Base-by-base conservation (phyloP, 2,329 filamentous ascomycete species). In the Penicillium sp. region DNA sequence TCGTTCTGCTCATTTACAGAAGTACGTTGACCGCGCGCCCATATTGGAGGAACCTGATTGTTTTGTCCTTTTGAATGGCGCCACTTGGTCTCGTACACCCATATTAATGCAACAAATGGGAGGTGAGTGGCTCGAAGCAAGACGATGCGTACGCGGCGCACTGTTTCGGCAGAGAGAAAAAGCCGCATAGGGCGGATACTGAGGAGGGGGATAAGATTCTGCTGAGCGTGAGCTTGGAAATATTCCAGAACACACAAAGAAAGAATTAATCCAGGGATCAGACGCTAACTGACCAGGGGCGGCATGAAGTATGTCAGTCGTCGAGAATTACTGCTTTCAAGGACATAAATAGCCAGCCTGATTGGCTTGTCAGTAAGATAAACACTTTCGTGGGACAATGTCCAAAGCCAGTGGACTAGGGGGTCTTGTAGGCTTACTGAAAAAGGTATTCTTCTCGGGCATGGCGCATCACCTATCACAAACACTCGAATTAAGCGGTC, bases 361-460 rank as follows among this genome's bases (percentile, higher is more conserved):
- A 47, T 52, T 47, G 43, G 45, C 38, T 47, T n/a, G 49, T 63
- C 27, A 61, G 60, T 35, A 26, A 41, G 38, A 48, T 27, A 30
- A 14, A 34, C 34, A 11, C 19, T 43, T 39, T n/a, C 29, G 41
- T 30, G 27, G 40, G 36, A 27, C 32, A 50, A 43, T 52, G 46
- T 41, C 11, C 14, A 18, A n/a, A 32, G 50, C 38, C 18, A 16
- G 32, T 47, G 18, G 16, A 36, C 26, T 44, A 51, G 51, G 39
- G 39, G 10, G 13, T 41, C 7, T 32, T 34, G n/a, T 38, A 47
- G 44, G 67, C 68, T 67, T 64, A 84, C 80, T 83, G 79, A 64
- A 82, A 85, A 26, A 84, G 75, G 66, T 85, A 85, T 67, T 85
- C 83, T 63, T 85, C 82, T 63, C 81, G 77, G 36, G 83, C 81